Evolutionary conservation across 2,329 filamentous ascomycete species (phyloP).

Genomic region (Scopulariopsis brevicaulis): DNA sequence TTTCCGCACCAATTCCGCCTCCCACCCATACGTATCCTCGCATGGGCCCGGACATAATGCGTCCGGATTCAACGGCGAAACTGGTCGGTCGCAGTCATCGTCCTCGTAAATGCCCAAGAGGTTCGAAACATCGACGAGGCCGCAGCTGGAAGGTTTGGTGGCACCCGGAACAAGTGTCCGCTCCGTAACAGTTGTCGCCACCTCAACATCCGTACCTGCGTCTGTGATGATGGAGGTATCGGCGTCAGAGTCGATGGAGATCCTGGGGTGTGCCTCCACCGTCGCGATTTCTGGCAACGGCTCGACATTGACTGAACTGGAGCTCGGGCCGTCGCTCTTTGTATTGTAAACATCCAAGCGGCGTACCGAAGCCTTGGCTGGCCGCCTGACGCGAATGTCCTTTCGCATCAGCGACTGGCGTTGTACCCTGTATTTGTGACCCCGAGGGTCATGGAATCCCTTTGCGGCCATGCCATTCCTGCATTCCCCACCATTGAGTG

Average conservation of each 20-base stretch:
- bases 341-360: background rate
- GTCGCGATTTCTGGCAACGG: background rate
- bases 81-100: slow-evolving; percentile 16
- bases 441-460: slow-evolving; percentile 11
- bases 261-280: background rate
- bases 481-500: slow-evolving; percentile 14
- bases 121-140: slow-evolving; percentile 24
- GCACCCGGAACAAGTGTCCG: slow-evolving; percentile 5
- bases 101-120: slow-evolving; percentile 17
- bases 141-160: slow-evolving; percentile 5
- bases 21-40: slow-evolving; percentile 41
- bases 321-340: background rate
- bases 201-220: background rate
- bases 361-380: background rate
- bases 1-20: slow-evolving; percentile 24
- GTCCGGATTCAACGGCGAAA: slow-evolving; percentile 10
- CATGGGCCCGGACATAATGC: slow-evolving; percentile 5
- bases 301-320: background rate
- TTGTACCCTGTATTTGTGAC: slow-evolving; percentile 8
- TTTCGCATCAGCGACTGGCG: slow-evolving; percentile 11
- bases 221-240: background rate
- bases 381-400: background rate
- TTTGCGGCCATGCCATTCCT: slow-evolving; percentile 39
- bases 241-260: background rate
- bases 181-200: background rate